Percentiles rank a stretch among this genome's conserved stretches.
Conservation (phyloP, 768 basidiomycete genomes). For the Boletellus ananas region DNA sequence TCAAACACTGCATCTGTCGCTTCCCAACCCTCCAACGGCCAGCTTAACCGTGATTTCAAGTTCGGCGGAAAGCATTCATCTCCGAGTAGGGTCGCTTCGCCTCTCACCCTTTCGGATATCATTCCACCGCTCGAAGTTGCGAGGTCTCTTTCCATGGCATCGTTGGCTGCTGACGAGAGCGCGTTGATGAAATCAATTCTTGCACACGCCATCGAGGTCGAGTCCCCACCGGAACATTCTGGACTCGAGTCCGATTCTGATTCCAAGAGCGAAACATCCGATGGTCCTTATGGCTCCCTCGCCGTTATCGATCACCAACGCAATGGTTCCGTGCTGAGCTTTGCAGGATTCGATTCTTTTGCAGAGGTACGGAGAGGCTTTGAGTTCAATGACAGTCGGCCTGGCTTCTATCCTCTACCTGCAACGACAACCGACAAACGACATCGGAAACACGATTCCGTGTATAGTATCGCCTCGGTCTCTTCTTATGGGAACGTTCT, state of each 20-base stretch:
- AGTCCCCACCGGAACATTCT: constrained; percentile 29
- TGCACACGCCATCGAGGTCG: constrained; percentile 41
- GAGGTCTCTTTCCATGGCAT: constrained; percentile 45
- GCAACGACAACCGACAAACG: constrained; percentile 33
- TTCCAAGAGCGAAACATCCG: constrained; percentile 31
- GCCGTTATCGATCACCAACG: constrained; percentile 30
- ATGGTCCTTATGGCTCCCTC: constrained; percentile 16
- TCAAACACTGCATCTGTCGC: constrained; percentile 31
- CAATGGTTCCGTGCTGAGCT: constrained; percentile 54
- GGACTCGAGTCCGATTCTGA: constrained; percentile 45
- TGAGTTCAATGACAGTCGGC: constrained; percentile 61
- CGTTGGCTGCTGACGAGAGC: constrained; percentile 46
- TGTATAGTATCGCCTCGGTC: constrained; percentile 73
- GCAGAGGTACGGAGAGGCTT: constrained; percentile 77
- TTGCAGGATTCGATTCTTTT: constrained; percentile 70
- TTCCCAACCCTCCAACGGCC: constrained; percentile 56
- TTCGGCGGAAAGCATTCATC: constrained; percentile 54
- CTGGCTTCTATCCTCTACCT: constrained; percentile 62
- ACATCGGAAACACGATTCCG: constrained; percentile 52
- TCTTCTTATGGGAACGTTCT: constrained; percentile 74
- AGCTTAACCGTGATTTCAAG: constrained; percentile 68
- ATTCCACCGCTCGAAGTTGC: constrained; percentile 61
- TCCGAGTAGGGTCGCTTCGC: constrained; percentile 2
- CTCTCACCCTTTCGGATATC: constrained; percentile 67
- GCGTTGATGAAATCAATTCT: constrained; percentile 55